Percentiles rank a stretch among this genome's conserved stretches.
These are phyloP conservation scores for Tetraselmis striata DNA, from an alignment of 139 green algal species.

Conservation along the genomic window DNA sequence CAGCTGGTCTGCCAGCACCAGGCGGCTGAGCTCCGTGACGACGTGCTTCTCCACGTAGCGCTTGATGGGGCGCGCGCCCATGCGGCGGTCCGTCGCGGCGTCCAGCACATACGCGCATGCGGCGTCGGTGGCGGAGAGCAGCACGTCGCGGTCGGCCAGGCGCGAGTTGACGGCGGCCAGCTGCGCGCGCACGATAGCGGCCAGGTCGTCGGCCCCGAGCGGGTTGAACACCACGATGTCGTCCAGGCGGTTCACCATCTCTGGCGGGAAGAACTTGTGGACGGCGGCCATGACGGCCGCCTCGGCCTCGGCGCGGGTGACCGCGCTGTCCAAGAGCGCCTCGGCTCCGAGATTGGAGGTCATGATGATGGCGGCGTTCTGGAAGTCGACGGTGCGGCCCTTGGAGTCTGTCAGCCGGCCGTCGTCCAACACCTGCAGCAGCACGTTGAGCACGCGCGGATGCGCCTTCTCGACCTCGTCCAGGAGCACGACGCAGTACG, in stretches of 20 bases:
- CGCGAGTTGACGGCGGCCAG: slow-evolving; percentile 54
- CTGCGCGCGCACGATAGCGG: slow-evolving; percentile 63
- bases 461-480: slow-evolving; percentile 85
- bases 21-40: slow-evolving; percentile 57
- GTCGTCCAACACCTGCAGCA: slow-evolving; percentile 85
- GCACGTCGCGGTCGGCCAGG: slow-evolving; percentile 29
- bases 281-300: slow-evolving; percentile 14
- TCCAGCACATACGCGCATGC: slow-evolving; percentile 48
- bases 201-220: slow-evolving; percentile 53
- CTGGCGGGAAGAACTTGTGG: slow-evolving; percentile 56
- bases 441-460: slow-evolving; percentile 74
- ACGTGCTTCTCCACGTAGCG: slow-evolving; percentile 66
- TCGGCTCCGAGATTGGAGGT: slow-evolving; percentile 84
- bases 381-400: slow-evolving; percentile 85
- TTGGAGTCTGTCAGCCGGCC: slow-evolving; percentile 73
- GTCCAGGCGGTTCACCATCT: slow-evolving; percentile 87
- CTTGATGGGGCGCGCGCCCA: slow-evolving; percentile 67
- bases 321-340: slow-evolving; percentile 36
- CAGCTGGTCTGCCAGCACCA: slow-evolving; percentile 60
- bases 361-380: slow-evolving; percentile 93
- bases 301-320: slow-evolving; percentile 12
- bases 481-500: slow-evolving; percentile 73
- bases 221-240: slow-evolving; percentile 85
- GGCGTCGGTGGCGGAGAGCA: slow-evolving; percentile 35
- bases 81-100: slow-evolving; percentile 42